Conservation (phyloP, 345 rosid genomes). For the Noccaea caerulescens region DNA sequence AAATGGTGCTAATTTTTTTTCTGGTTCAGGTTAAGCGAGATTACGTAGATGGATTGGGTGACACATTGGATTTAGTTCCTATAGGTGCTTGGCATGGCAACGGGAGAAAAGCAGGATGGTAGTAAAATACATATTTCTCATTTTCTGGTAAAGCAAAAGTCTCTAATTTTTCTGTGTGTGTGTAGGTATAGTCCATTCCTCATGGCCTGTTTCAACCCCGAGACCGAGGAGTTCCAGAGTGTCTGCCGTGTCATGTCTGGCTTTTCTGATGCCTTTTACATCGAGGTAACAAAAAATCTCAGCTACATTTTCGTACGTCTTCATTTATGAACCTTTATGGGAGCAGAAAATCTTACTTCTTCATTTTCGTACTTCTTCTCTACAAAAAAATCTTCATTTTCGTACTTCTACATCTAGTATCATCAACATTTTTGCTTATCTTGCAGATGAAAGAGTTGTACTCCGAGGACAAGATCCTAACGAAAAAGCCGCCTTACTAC, state of each 20-base stretch:
- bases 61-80: conserved; percentile 89
- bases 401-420: background rate
- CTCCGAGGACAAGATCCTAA: conserved; percentile 63
- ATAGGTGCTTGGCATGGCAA: conserved; percentile 97
- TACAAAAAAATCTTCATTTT: too few species aligned
- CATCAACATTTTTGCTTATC: background rate
- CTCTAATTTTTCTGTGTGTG: background rate
- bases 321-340: background rate
- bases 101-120: conserved; percentile 98
- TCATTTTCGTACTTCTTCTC: background rate
- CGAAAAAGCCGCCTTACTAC: conserved; percentile 73
- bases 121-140: background rate
- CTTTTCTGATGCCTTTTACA: conserved; percentile 82
- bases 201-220: conserved; percentile 86
- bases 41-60: conserved; percentile 77
- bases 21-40: conserved; percentile 81
- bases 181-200: conserved; percentile 94
- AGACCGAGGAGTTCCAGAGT: conserved; percentile 80
- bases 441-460: conserved; percentile 84
- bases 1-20: conserved; percentile 26
- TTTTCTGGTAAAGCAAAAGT: background rate
- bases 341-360: too few species aligned
- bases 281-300: conserved; percentile 53
- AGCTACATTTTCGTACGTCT: background rate
- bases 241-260: conserved; percentile 96